A percentile compares a stretch with the other conserved stretches of the same genome.
These are phyloP conservation scores for Phaffia tasmanica DNA, from an alignment of 768 basidiomycete species.

Conservation along the genomic window DNA sequence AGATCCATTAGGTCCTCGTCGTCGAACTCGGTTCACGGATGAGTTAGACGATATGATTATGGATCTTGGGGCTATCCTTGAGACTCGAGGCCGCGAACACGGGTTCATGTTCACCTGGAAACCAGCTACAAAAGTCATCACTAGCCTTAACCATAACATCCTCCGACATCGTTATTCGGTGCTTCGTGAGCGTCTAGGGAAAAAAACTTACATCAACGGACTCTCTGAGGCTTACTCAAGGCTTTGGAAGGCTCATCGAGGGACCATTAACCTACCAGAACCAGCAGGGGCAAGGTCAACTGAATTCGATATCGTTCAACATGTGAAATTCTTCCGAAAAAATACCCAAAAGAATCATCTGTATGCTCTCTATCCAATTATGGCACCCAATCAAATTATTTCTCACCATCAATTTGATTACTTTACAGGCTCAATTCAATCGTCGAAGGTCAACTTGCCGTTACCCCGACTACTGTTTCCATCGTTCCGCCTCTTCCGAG, in stretches of 20 bases:
- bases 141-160: neutral
- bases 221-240: constrained; percentile 16
- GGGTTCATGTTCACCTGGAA: constrained; percentile 19
- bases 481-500: constrained; percentile 21
- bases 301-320: constrained; percentile 21
- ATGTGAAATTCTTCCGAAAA: constrained; percentile 26
- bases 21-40: constrained; percentile 20
- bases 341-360: constrained; percentile 22
- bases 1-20: constrained; percentile 7
- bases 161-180: constrained; percentile 18
- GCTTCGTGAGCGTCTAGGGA: constrained; percentile 6
- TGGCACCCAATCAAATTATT: neutral
- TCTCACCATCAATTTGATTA: neutral
- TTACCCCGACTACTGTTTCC: neutral
- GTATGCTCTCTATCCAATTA: neutral
- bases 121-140: constrained; percentile 6
- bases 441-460: neutral
- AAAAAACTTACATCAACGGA: constrained; percentile 7
- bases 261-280: constrained; percentile 17
- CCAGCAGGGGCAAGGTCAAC: neutral
- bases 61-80: constrained; percentile 23
- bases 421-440: constrained; percentile 13
- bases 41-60: constrained; percentile 25
- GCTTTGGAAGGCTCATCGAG: constrained; percentile 17
- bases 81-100: constrained; percentile 7